Evolutionary conservation across 2,329 filamentous ascomycete species (phyloP).

Genomic region (Trichoderma guizhouense): DNA sequence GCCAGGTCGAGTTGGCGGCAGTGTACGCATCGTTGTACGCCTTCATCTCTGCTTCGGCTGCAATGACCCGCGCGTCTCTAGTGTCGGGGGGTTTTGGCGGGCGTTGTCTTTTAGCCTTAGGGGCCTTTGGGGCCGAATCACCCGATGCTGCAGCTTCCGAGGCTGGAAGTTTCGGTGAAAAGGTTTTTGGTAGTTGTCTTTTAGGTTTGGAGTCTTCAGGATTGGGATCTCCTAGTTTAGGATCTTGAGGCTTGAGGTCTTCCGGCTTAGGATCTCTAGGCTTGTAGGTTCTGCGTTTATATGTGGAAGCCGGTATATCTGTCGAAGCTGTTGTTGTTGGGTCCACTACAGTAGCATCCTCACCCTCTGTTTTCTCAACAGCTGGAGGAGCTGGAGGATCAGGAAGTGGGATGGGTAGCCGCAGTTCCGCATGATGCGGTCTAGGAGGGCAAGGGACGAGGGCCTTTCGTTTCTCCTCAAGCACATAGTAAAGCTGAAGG

Average conservation of each 20-base stretch:
- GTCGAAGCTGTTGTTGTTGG: not conserved
- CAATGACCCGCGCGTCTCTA: slow-evolving; percentile 41
- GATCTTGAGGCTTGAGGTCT: too few species aligned
- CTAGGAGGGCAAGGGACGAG: slow-evolving; percentile 68
- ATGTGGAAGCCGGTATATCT: not conserved
- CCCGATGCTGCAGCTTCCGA: not conserved
- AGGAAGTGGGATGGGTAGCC: slow-evolving; percentile 58
- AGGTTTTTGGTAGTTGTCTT: not conserved
- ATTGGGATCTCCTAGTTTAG: not conserved
- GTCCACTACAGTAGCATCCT: slow-evolving; percentile 29
- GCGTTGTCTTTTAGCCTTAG: not conserved
- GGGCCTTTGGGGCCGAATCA: not conserved
- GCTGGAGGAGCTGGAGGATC: not conserved
- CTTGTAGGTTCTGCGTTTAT: not conserved
- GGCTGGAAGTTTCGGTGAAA: not conserved
- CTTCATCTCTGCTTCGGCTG: slow-evolving; percentile 40
- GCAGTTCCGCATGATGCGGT: slow-evolving; percentile 65
- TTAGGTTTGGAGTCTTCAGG: slow-evolving; percentile 20
- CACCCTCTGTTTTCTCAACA: slow-evolving; percentile 20
- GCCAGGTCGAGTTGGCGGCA: slow-evolving; percentile 27
- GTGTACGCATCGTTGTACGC: slow-evolving; percentile 30
- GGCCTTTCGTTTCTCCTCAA: slow-evolving; percentile 65
- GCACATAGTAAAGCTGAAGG: slow-evolving; percentile 65
- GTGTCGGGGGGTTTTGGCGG: not conserved
- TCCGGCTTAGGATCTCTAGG: slow-evolving; percentile 20